Percentiles rank a stretch among this genome's conserved stretches.
Evolutionary conservation across 2,329 filamentous ascomycete genomes (phyloP).

Genomic region (Fusarium longipes): DNA sequence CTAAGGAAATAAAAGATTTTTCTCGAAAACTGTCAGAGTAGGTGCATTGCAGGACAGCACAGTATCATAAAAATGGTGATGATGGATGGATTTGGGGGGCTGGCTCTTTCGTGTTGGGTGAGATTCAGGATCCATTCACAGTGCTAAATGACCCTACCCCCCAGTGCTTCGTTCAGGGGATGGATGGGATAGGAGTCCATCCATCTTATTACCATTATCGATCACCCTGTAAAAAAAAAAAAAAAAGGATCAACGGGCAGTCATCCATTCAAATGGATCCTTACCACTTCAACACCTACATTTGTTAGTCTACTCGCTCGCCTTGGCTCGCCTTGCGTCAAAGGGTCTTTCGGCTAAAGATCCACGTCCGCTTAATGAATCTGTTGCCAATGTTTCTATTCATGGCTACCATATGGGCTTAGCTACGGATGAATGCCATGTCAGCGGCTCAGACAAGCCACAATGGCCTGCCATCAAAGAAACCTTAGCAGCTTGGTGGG

Average conservation of each 20-base stretch:
- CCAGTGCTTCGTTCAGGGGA: constrained; percentile 16
- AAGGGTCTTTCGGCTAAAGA: constrained; percentile 21
- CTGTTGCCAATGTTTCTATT: constrained; percentile 34
- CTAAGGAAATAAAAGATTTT: not conserved
- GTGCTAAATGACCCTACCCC: constrained; percentile 11
- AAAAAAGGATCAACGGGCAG: constrained; percentile 25
- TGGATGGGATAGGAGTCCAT: not conserved
- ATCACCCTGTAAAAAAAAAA: constrained; percentile 15
- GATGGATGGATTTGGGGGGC: constrained; percentile 21
- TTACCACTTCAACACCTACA: not conserved
- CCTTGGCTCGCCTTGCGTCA: not conserved
- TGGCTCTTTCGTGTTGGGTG: constrained; percentile 31
- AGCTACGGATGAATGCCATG: not conserved
- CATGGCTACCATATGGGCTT: constrained; percentile 18
- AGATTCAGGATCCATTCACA: constrained; percentile 30
- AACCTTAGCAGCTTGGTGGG: too few relatives aligned
- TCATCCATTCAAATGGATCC: constrained; percentile 2
- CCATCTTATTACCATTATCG: constrained; percentile 8
- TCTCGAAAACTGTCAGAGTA: not conserved
- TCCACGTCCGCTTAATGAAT: constrained; percentile 14
- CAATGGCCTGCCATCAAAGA: constrained; percentile 15
- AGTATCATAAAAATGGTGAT: not conserved
- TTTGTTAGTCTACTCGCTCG: not conserved
- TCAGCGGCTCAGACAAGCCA: constrained; percentile 17
- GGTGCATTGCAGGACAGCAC: not conserved